phyloP scores from a whole-genome alignment of 2,329 filamentous ascomycete genomes.

The Nothopassalora personata region DNA sequence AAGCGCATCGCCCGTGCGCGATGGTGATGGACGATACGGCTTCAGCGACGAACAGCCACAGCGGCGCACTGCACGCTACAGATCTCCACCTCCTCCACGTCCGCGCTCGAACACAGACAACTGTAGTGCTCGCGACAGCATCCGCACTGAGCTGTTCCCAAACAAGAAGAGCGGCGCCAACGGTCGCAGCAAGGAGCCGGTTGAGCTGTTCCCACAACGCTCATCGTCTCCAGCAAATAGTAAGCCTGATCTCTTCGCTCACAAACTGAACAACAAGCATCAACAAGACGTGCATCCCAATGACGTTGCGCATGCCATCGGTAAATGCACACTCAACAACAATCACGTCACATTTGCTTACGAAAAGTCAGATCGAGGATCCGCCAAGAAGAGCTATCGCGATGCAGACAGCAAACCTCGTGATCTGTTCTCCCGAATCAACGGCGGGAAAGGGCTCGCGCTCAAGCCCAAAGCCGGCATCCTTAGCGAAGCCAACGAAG shows the following conservation, averaged over 20 bases:
- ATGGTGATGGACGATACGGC: conserved; percentile 45
- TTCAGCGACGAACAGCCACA: conserved; percentile 48
- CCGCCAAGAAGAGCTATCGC: background rate
- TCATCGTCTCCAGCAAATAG: conserved; percentile 9
- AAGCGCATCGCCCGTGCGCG: conserved; percentile 53
- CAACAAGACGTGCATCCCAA: conserved; percentile 34
- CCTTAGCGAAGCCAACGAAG: conserved; percentile 8
- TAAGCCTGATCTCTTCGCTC: conserved; percentile 34
- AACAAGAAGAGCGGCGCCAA: conserved; percentile 19
- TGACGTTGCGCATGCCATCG: conserved; percentile 22
- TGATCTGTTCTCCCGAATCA: conserved; percentile 20
- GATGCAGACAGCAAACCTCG: conserved; percentile 7
- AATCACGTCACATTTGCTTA: conserved; percentile 16
- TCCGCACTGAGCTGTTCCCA: conserved; percentile 40
- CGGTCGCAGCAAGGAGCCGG: conserved; percentile 5
- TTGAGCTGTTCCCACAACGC: conserved; percentile 27
- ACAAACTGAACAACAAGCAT: conserved; percentile 40
- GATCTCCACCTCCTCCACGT: conserved; percentile 37
- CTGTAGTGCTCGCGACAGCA: conserved; percentile 19
- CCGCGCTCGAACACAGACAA: conserved; percentile 20
- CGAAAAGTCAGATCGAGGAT: conserved; percentile 13
- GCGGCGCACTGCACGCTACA: conserved; percentile 38
- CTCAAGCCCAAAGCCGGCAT: conserved; percentile 9
- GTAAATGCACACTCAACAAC: conserved; percentile 25
- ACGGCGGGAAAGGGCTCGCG: conserved; percentile 11